phyloP scores from a whole-genome alignment of 129 eudicot species.

The Sambucus nigra region DNA sequence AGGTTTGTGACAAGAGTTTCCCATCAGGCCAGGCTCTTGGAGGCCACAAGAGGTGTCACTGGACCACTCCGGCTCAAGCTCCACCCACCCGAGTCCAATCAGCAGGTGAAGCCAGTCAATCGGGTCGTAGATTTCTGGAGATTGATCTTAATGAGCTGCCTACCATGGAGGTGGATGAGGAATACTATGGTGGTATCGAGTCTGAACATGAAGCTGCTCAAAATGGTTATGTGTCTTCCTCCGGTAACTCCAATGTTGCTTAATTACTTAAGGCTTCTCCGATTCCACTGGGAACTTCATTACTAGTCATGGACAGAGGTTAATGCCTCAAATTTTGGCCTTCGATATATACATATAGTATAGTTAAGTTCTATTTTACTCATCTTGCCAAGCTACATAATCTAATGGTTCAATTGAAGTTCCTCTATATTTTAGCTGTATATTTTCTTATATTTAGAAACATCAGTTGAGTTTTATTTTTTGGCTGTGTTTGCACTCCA shows the following conservation, averaged over 20 bases:
- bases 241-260: conserved; percentile 28
- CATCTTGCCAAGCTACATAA: no score
- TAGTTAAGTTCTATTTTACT: neutral
- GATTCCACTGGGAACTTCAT: neutral
- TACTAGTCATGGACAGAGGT: neutral
- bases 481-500: no score
- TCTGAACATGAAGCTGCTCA: conserved; percentile 9
- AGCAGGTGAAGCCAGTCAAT: conserved; percentile 29
- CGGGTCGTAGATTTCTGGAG: conserved; percentile 16
- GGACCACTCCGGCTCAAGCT: conserved; percentile 22
- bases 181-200: conserved; percentile 6
- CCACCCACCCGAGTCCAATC: conserved; percentile 28
- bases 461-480: no score
- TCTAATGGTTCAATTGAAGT: no score
- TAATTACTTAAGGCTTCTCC: no score
- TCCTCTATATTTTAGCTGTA: no score
- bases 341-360: neutral
- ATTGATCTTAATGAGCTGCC: conserved; percentile 59
- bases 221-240: conserved; percentile 23
- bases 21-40: conserved; percentile 44
- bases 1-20: conserved; percentile 29
- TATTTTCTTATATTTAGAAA: no score
- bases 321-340: neutral
- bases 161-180: conserved; percentile 22
- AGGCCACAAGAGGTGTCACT: conserved; percentile 44